Evolutionary conservation across 139 green algal genomes (phyloP).

Genomic region (Protoeuglena noctilucae): DNA sequence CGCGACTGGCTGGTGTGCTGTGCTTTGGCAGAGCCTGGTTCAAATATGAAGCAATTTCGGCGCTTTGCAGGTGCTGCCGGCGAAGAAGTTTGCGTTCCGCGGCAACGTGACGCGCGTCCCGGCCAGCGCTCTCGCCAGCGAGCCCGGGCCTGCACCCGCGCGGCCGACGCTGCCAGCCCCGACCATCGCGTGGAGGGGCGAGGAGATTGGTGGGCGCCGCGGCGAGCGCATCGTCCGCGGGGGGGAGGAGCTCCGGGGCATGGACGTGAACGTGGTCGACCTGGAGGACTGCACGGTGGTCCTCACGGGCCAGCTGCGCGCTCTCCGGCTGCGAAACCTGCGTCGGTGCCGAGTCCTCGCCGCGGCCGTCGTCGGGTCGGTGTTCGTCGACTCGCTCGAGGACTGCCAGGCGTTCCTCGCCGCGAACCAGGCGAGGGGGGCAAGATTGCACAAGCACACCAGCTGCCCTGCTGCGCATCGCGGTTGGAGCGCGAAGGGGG

Average conservation of each 20-base stretch:
- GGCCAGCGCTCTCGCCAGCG: neutral
- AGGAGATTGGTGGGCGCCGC: constrained; percentile 12
- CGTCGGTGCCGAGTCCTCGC: constrained; percentile 22
- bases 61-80: neutral
- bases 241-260: neutral
- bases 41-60: constrained; percentile 5
- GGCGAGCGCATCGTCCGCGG: constrained; percentile 12
- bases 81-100: neutral
- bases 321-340: constrained; percentile 32
- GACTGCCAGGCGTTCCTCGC: neutral
- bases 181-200: neutral
- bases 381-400: neutral
- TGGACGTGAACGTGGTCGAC: constrained; percentile 15
- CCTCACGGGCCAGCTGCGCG: constrained; percentile 31
- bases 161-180: neutral
- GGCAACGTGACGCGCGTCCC: neutral
- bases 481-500: no score
- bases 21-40: neutral
- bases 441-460: neutral
- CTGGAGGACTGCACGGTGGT: constrained; percentile 32
- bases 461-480: constrained; percentile 15
- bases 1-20: neutral
- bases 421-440: neutral
- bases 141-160: neutral
- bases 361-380: neutral